Evolutionary conservation across 1,139 yeast species (phyloP).

Genomic region (Lodderomyces pseudojiufengensis): DNA sequence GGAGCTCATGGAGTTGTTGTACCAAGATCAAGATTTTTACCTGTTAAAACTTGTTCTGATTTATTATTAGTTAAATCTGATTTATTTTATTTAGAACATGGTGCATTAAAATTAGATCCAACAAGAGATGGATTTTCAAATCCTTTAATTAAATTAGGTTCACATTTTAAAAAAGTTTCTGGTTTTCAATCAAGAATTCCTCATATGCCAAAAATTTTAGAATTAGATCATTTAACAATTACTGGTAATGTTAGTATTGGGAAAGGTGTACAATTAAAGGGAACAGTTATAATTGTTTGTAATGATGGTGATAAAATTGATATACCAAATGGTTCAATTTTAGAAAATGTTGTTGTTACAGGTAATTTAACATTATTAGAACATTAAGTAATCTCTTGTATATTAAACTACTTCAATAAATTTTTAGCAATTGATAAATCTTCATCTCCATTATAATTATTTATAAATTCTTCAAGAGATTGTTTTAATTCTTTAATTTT

Average conservation of each 20-base stretch:
- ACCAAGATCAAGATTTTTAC: conserved; percentile 95
- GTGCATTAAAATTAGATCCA: conserved; percentile 81
- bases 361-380: conserved; percentile 95
- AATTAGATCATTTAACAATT: conserved; percentile 88
- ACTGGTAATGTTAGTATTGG: conserved; percentile 96
- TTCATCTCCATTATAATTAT: conserved; percentile 45
- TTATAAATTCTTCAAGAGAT: conserved; percentile 34
- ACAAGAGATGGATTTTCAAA: conserved; percentile 83
- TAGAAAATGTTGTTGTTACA: conserved; percentile 95
- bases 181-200: conserved; percentile 89
- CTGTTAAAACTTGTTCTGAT: conserved; percentile 96
- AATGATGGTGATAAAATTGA: conserved; percentile 96
- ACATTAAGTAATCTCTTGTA: conserved; percentile 47
- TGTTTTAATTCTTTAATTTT: conserved; percentile 50
- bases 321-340: conserved; percentile 91
- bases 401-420: conserved; percentile 12
- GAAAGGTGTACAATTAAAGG: conserved; percentile 85
- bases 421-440: conserved; percentile 41
- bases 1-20: conserved; percentile 98
- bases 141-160: conserved; percentile 93
- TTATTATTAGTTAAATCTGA: conserved; percentile 94
- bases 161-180: conserved; percentile 92
- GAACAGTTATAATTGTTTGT: conserved; percentile 96
- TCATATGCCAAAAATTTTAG: conserved; percentile 94
- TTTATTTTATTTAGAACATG: conserved; percentile 85